Evolutionary conservation across 1,284 basidiomycete genomes (phyloP).

Genomic region (Sanghuangporus weigelae): DNA sequence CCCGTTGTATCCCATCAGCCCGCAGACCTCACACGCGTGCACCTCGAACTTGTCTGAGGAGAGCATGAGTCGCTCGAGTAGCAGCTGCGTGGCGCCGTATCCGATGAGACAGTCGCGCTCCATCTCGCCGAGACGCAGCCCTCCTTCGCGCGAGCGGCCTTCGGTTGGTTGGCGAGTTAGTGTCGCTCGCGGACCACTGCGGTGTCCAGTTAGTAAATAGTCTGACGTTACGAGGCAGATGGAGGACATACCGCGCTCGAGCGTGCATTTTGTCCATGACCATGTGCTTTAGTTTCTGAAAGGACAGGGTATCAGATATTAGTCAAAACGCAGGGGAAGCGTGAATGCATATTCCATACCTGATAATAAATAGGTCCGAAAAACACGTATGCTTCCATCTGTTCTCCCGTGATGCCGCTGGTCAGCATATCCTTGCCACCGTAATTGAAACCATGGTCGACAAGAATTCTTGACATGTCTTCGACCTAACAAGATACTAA

Average conservation of each 20-base stretch:
- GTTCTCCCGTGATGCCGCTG: constrained; percentile 95
- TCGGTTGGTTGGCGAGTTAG: constrained; percentile 98
- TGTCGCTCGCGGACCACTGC: constrained; percentile 90
- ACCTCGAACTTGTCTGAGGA: constrained; percentile 97
- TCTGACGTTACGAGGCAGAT: neutral
- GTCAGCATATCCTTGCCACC: constrained; percentile 98
- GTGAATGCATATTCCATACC: constrained; percentile 36
- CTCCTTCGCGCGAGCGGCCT: constrained; percentile 96
- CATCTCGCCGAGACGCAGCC: constrained; percentile 97
- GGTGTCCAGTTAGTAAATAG: neutral
- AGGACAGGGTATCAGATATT: constrained; percentile 15
- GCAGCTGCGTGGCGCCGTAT: constrained; percentile 93
- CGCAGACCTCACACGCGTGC: constrained; percentile 92
- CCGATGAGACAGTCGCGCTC: constrained; percentile 96
- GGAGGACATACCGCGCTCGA: constrained; percentile 65
- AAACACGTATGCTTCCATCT: constrained; percentile 95
- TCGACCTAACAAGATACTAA: constrained; percentile 59
- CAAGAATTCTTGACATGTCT: constrained; percentile 94
- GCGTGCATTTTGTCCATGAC: constrained; percentile 99
- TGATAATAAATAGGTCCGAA: constrained; percentile 99
- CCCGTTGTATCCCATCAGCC: constrained; percentile 94
- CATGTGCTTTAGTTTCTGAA: constrained; percentile 90
- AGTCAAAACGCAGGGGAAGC: neutral
- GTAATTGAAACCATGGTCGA: constrained; percentile 96
- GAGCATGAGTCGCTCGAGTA: constrained; percentile 97